Percentiles rank a stretch among this genome's conserved stretches.
These are phyloP conservation scores for Cryptococcus floricola DNA, from an alignment of 1,284 basidiomycete species.

Conservation along the genomic window DNA sequence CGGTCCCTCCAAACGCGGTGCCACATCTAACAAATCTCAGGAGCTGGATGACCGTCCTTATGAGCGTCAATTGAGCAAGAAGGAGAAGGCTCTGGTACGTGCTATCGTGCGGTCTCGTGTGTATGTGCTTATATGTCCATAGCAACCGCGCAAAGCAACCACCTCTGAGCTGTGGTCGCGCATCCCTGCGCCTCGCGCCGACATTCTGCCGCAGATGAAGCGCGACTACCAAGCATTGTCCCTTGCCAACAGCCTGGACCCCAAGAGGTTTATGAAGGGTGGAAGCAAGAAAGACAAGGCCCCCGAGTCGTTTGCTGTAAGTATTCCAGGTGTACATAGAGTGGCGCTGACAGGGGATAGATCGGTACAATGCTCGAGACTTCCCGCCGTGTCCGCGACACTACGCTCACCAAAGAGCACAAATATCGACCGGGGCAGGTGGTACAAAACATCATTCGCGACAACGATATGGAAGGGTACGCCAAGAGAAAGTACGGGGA, in stretches of 20 bases:
- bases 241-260: constrained; percentile 87
- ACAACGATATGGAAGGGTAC: constrained; percentile 78
- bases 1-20: constrained; percentile 8
- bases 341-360: constrained; percentile 49
- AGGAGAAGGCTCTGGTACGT: constrained; percentile 42
- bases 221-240: constrained; percentile 91
- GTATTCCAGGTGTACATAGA: constrained; percentile 28
- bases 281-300: constrained; percentile 69
- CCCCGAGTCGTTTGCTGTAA: constrained; percentile 83
- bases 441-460: constrained; percentile 83
- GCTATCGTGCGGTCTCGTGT: constrained; percentile 41
- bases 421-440: constrained; percentile 74
- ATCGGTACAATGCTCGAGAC: constrained; percentile 83
- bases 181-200: constrained; percentile 75
- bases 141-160: constrained; percentile 62
- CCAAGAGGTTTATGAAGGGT: constrained; percentile 90
- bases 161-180: constrained; percentile 87
- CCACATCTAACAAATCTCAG: constrained; percentile 2
- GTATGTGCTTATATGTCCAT: neutral
- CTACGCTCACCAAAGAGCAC: constrained; percentile 72
- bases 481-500: constrained; percentile 93
- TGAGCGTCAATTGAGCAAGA: constrained; percentile 36
- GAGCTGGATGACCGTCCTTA: constrained; percentile 54
- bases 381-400: constrained; percentile 67
- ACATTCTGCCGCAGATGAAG: constrained; percentile 75